phyloP scores from a whole-genome alignment of 495 filamentous ascomycete genomes.

The Podospora sp. region DNA sequence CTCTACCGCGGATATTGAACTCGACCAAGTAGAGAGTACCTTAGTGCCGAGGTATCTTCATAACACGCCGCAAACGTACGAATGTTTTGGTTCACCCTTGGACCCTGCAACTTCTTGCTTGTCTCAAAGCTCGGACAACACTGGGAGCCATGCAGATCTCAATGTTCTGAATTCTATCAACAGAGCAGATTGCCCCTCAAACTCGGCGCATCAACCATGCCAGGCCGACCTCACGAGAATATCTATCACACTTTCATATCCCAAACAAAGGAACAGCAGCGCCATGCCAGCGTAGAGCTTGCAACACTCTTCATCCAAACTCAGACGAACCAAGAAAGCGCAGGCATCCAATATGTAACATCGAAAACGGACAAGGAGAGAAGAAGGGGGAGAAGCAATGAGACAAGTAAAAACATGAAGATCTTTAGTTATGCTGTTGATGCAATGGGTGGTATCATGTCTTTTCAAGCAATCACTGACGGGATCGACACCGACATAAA shows the following conservation, averaged over 20 bases:
- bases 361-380: constrained; percentile 29
- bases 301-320: constrained; percentile 4
- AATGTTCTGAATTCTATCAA: constrained; percentile 5
- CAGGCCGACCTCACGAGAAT: not conserved
- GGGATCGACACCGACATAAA: constrained; percentile 24
- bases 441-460: constrained; percentile 49
- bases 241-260: constrained; percentile 1
- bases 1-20: too few relatives aligned
- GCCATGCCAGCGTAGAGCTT: not conserved
- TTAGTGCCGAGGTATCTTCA: too few relatives aligned
- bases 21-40: too few relatives aligned
- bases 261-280: constrained; percentile 13
- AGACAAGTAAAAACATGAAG: constrained; percentile 26
- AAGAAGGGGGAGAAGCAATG: constrained; percentile 20
- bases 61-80: too few relatives aligned
- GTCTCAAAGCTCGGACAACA: not conserved
- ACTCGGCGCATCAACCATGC: not conserved
- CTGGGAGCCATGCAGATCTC: not conserved
- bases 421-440: constrained; percentile 37
- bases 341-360: constrained; percentile 21
- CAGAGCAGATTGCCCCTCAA: not conserved
- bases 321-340: not conserved
- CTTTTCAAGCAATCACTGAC: constrained; percentile 38
- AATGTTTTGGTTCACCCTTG: too few relatives aligned
- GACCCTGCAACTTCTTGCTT: not conserved